Evolutionary conservation across 2,329 filamentous ascomycete genomes (phyloP).

Genomic region (Alternaria novae-zelandiae): DNA sequence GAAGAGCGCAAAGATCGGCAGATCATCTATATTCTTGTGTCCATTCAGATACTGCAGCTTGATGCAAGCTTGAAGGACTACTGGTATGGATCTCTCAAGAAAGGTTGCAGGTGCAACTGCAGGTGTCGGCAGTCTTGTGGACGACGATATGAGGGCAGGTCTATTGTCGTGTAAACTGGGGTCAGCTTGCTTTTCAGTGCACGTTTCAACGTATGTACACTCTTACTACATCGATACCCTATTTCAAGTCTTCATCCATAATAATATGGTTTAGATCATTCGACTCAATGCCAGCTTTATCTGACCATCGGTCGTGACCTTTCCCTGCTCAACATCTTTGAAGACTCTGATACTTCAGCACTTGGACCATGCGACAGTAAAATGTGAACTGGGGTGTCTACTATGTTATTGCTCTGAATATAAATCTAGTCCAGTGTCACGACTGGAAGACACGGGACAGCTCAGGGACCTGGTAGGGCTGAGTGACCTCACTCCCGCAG

Average conservation of each 20-base stretch:
- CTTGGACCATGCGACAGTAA: neutral
- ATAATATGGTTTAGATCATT: neutral
- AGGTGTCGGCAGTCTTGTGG: neutral
- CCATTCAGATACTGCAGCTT: slow-evolving; percentile 3
- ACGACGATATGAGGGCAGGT: neutral
- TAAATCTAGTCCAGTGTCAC: neutral
- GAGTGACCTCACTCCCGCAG: slow-evolving; percentile 17
- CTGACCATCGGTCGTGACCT: neutral
- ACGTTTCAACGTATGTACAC: neutral
- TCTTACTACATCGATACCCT: slow-evolving; percentile 3
- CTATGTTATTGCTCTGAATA: neutral
- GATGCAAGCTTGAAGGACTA: slow-evolving; percentile 6
- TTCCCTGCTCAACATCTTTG: accelerated
- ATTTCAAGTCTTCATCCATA: neutral
- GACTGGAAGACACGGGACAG: neutral
- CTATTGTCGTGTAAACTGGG: neutral
- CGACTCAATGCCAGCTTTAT: neutral
- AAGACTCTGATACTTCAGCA: neutral
- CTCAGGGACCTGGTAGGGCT: slow-evolving; percentile 18
- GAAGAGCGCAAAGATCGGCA: neutral
- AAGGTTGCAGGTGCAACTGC: slow-evolving; percentile 5
- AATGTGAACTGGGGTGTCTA: neutral
- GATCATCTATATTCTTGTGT: neutral
- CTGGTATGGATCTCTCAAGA: slow-evolving; percentile 8
- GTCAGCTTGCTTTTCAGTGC: neutral